These are phyloP conservation scores for Pleurotus eryngii DNA, from an alignment of 768 basidiomycete genomes.

Conservation along the genomic window DNA sequence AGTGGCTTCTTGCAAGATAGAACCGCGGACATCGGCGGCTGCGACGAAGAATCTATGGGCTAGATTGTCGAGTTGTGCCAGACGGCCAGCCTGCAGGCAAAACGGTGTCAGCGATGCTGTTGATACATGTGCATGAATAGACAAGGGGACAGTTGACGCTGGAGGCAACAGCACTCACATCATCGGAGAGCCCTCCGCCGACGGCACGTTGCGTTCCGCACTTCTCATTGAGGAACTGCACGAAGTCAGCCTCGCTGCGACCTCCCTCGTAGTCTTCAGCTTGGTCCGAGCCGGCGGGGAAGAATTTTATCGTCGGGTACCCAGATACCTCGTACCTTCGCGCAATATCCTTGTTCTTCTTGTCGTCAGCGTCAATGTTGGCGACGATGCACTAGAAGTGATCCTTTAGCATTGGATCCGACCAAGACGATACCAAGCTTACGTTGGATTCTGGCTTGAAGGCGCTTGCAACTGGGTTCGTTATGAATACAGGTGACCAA, in stretches of 20 bases:
- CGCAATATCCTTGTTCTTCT: slow-evolving; percentile 70
- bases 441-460: slow-evolving; percentile 80
- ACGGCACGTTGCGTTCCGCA: slow-evolving; percentile 84
- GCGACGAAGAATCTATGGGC: slow-evolving; percentile 74
- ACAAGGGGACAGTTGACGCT: background rate
- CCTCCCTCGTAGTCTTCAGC: slow-evolving; percentile 66
- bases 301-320: slow-evolving; percentile 97
- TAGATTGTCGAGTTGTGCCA: slow-evolving; percentile 71
- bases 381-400: slow-evolving; percentile 78
- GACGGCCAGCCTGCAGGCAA: slow-evolving; percentile 69
- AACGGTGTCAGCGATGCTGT: slow-evolving; percentile 6
- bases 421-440: slow-evolving; percentile 15
- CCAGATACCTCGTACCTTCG: slow-evolving; percentile 67
- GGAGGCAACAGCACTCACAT: slow-evolving; percentile 34
- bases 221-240: slow-evolving; percentile 77
- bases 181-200: slow-evolving; percentile 75
- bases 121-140: background rate
- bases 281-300: slow-evolving; percentile 64
- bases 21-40: slow-evolving; percentile 48
- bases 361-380: slow-evolving; percentile 87
- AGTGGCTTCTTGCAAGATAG: slow-evolving; percentile 66
- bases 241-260: slow-evolving; percentile 73
- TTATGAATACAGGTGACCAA: too few species aligned
- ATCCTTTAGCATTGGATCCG: background rate
- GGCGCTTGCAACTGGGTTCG: slow-evolving; percentile 58